Base-by-base conservation (phyloP, 441 rosid genomes). In the Isatis lusitanica region DNA sequence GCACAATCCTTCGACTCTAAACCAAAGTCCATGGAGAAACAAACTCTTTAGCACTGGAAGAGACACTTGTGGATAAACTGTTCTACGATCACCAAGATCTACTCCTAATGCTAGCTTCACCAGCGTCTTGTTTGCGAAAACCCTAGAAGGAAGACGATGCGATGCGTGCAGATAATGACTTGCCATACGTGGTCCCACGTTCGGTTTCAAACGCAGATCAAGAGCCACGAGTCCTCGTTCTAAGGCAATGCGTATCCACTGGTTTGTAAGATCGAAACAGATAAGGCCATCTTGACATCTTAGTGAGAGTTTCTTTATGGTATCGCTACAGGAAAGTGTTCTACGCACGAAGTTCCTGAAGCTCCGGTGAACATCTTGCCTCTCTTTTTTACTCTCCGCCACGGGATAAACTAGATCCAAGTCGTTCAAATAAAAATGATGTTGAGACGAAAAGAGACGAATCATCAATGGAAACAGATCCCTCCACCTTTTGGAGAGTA, bases 31-130 rank as follows among this genome's bases (percentile, higher is more conserved):
- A 35, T 48, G 18, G 70, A 48, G 13, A 18, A 4, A 11, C 4
- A 65, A 57, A 35, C 69, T 65, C 58, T 65, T 65, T 35, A 33
- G 56, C 58, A 33, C 8, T 65, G 70, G 59, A 65, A 65, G 46
- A 35, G 3, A 18, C 24, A 18, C 28, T 7, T 48, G 0, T 33
- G 39, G 52, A 28, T 13, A 55, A 26, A 7, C 2, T 13, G 5
- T 24, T 24, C n/a, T 26, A 42, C 2, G 2, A 2, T 1, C 8
- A 42, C 36, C 24, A 62, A n/a, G 0, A 4, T 47, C 57, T 47
- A 64, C 7, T 7, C 18, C 5, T 46, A 64, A 31, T 4, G 44
- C 46, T 33, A 64, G 44, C 43, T 33, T 64, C 16, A 46, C 56
- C 11, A 64, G 42, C 7, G 43, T 46, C 43, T 64, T 64, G 33